Evolutionary conservation across 352 stramenopile species (phyloP).

Genomic region (Phytophthora meadii): DNA sequence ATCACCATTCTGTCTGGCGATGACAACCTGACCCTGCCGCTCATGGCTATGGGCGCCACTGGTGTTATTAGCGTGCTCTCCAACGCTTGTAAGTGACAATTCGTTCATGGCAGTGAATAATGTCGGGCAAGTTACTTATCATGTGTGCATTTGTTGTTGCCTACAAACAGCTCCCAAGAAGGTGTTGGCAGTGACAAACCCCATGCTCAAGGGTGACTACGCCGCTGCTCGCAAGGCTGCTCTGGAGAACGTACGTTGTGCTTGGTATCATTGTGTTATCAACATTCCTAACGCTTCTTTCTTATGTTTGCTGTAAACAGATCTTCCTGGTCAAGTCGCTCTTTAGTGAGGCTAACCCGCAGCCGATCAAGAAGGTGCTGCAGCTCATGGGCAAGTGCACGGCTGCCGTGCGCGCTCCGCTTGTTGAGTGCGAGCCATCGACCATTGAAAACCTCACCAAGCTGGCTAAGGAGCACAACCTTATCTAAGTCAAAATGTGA

Average conservation of each 20-base stretch:
- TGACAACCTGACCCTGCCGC: slow-evolving; percentile 90
- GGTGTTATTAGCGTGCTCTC: slow-evolving; percentile 93
- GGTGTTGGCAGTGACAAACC: slow-evolving; percentile 83
- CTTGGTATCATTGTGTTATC: background rate
- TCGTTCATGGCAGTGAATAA: background rate
- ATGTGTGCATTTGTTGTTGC: slow-evolving; percentile 9
- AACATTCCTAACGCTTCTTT: slow-evolving; percentile 9
- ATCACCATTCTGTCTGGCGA: slow-evolving; percentile 93
- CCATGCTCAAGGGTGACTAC: slow-evolving; percentile 86
- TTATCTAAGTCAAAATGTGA: slow-evolving; percentile 55
- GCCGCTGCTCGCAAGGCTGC: slow-evolving; percentile 79
- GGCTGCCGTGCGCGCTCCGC: slow-evolving; percentile 71
- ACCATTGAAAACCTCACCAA: slow-evolving; percentile 70
- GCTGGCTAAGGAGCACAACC: slow-evolving; percentile 76
- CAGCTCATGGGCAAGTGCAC: slow-evolving; percentile 90
- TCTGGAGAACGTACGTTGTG: slow-evolving; percentile 79
- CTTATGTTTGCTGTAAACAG: slow-evolving; percentile 34
- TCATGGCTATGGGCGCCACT: slow-evolving; percentile 90
- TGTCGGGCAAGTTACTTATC: slow-evolving; percentile 4
- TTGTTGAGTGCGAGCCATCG: slow-evolving; percentile 75
- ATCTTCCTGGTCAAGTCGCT: slow-evolving; percentile 92
- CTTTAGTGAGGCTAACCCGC: slow-evolving; percentile 92
- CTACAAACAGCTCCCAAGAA: slow-evolving; percentile 71
- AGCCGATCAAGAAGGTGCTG: slow-evolving; percentile 92
- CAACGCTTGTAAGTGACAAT: slow-evolving; percentile 74